Percentiles rank a stretch among this genome's conserved stretches.
Conservation (phyloP, 805 yeast genomes). For the Lachancea dasiensis region DNA sequence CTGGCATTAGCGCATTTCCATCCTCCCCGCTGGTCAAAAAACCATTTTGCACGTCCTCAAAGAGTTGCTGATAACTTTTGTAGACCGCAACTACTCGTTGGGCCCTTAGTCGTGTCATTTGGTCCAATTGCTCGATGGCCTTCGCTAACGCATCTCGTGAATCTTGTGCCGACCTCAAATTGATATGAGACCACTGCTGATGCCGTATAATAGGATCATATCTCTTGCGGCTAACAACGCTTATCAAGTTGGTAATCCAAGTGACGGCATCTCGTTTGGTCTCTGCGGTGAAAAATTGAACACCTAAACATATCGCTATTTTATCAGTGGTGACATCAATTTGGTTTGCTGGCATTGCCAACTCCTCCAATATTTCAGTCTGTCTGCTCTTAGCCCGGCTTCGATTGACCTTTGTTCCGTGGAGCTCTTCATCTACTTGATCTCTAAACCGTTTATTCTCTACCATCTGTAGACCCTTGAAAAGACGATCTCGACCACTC, state of each 20-base stretch:
- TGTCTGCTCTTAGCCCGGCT: slow-evolving; percentile 8
- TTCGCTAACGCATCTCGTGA: slow-evolving; percentile 41
- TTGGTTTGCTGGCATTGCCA: slow-evolving; percentile 8
- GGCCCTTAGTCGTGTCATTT: slow-evolving; percentile 49
- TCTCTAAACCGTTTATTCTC: slow-evolving; percentile 43
- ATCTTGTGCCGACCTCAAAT: slow-evolving; percentile 50
- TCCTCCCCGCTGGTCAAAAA: slow-evolving; percentile 37
- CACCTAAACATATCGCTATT: slow-evolving; percentile 7
- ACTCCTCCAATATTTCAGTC: slow-evolving; percentile 11
- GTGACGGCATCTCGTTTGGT: slow-evolving; percentile 42
- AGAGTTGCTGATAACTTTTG: slow-evolving; percentile 33
- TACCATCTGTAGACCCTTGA: slow-evolving; percentile 38
- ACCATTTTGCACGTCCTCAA: slow-evolving; percentile 27
- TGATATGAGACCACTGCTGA: slow-evolving; percentile 49
- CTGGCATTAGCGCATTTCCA: slow-evolving; percentile 45
- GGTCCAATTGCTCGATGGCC: slow-evolving; percentile 50
- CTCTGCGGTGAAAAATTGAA: slow-evolving; percentile 11
- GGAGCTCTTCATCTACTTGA: slow-evolving; percentile 31
- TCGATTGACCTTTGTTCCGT: slow-evolving; percentile 8
- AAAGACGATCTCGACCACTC: slow-evolving; percentile 43
- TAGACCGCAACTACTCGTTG: slow-evolving; percentile 39
- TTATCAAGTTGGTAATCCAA: slow-evolving; percentile 53
- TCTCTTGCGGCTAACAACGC: slow-evolving; percentile 46
- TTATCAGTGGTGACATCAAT: slow-evolving; percentile 8
- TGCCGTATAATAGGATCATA: slow-evolving; percentile 54